These are phyloP conservation scores for Hysterangium stoloniferum DNA, from an alignment of 768 basidiomycete species.

Conservation along the genomic window DNA sequence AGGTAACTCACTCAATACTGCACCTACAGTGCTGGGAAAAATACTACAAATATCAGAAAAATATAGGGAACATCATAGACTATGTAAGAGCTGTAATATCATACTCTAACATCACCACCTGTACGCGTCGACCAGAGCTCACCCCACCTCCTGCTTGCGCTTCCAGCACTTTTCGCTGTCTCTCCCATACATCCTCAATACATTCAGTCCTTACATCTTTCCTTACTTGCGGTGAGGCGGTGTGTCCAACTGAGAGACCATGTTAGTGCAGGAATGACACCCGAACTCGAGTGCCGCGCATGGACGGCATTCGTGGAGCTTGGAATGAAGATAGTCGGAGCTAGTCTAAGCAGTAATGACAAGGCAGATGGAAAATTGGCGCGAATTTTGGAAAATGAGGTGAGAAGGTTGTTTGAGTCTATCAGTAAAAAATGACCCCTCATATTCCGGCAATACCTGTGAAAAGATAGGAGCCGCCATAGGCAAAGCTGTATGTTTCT, in stretches of 20 bases:
- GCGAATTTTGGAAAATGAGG: slow-evolving; percentile 48
- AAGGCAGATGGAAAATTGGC: slow-evolving; percentile 35
- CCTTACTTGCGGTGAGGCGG: slow-evolving; percentile 46
- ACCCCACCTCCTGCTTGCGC: slow-evolving; percentile 46
- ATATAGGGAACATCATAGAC: too few species aligned
- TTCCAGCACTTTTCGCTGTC: slow-evolving; percentile 53
- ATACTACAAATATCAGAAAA: too few species aligned
- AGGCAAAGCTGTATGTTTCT: slow-evolving; percentile 49
- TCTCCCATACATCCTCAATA: slow-evolving; percentile 58
- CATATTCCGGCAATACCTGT: background rate
- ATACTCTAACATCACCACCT: background rate
- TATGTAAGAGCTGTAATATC: too few species aligned
- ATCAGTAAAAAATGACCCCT: too few species aligned
- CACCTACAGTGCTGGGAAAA: too few species aligned
- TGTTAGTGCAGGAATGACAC: slow-evolving; percentile 34
- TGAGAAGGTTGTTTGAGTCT: slow-evolving; percentile 18
- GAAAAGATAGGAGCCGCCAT: slow-evolving; percentile 53
- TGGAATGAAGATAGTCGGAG: slow-evolving; percentile 47
- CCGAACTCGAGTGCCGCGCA: slow-evolving; percentile 58
- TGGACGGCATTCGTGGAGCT: slow-evolving; percentile 66
- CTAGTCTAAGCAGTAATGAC: slow-evolving; percentile 30
- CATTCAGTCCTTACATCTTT: slow-evolving; percentile 45
- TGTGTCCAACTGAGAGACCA: slow-evolving; percentile 35
- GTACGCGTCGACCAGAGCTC: slow-evolving; percentile 26
- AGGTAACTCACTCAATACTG: too few species aligned